phyloP scores from a whole-genome alignment of 2,329 filamentous ascomycete genomes.

The Hysterium pulicare region DNA sequence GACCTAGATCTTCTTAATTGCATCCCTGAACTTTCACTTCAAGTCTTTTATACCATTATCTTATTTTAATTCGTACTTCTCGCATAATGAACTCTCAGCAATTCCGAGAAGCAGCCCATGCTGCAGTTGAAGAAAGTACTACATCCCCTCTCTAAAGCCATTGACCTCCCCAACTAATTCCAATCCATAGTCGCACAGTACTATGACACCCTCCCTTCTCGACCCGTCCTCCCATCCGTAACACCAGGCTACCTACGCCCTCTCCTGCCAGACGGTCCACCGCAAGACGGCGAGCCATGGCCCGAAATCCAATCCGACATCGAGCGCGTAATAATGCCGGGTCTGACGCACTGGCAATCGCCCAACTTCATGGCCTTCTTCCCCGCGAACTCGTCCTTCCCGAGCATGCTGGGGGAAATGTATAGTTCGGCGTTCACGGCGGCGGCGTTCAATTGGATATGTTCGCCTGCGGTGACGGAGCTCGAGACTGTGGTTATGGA shows the following conservation, averaged over 20 bases:
- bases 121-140: constrained; percentile 77
- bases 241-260: constrained; percentile 81
- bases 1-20: no score
- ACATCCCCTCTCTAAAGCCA: neutral
- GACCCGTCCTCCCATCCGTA: constrained; percentile 72
- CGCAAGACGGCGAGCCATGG: constrained; percentile 69
- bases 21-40: no score
- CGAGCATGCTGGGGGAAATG: constrained; percentile 85
- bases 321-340: constrained; percentile 81
- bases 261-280: constrained; percentile 67
- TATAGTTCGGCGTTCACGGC: constrained; percentile 86
- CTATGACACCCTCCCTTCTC: constrained; percentile 69
- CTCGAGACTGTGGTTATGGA: constrained; percentile 90
- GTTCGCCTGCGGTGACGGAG: constrained; percentile 86
- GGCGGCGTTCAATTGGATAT: constrained; percentile 96
- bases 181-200: constrained; percentile 68
- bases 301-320: constrained; percentile 77
- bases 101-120: constrained; percentile 73
- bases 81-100: constrained; percentile 69
- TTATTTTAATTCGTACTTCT: neutral
- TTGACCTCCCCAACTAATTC: constrained; percentile 1
- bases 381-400: constrained; percentile 76
- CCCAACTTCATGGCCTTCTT: constrained; percentile 96
- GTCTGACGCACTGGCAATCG: constrained; percentile 90
- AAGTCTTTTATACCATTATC: no score